Evolutionary conservation across 75 land plant genomes (phyloP), one percentile per base, ranked within the genome.

Genomic region (Pinus tabuliformis): DNA sequence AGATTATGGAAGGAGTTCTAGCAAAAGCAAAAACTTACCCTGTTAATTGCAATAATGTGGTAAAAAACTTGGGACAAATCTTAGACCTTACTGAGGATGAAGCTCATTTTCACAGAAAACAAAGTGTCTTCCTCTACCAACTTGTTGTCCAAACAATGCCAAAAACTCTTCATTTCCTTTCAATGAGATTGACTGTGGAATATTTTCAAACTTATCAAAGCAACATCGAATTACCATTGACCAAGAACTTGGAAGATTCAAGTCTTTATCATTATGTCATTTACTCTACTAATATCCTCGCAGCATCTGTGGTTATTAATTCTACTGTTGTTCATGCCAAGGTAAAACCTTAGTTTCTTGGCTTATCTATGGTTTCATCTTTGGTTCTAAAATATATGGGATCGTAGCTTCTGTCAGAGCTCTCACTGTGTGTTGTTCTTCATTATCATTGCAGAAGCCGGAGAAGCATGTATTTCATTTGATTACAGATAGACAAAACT

Each of bases 111-210:
- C 92, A 94, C 63, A 91, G 85, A 91, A 91, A 89, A 63, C 97
- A 92, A 80, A 92, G 95, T 81, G 90, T 95, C 56, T 96, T 94
- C 73, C 85, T 94, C 49, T 88, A 84, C 78, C 91, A 96, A 63
- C 83, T 96, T 56, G 92, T 87, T 36, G 97, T 89, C 21, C 94
- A 96, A 62, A 96, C 97, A 54, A 82, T 94, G 75, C 93, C 99
- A 1, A 96, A 90, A 77, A 93, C 91, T 74, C 85, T 85, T 18
- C 97, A 96, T 73, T 96, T 97, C 76, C 81, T 96, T 20, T 91
- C 93, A 56, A 89, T 96, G 94, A 73, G 90, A 72, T 82, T 94
- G 62, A 94, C 96, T 20, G 89, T 96, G 13, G 97, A 96, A 77
- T 94, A 89, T 79, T 92, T 91, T 61, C 75, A 54, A 76, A 70